Base-by-base conservation (phyloP, 352 stramenopile species). In the Phytophthora nicotianae region DNA sequence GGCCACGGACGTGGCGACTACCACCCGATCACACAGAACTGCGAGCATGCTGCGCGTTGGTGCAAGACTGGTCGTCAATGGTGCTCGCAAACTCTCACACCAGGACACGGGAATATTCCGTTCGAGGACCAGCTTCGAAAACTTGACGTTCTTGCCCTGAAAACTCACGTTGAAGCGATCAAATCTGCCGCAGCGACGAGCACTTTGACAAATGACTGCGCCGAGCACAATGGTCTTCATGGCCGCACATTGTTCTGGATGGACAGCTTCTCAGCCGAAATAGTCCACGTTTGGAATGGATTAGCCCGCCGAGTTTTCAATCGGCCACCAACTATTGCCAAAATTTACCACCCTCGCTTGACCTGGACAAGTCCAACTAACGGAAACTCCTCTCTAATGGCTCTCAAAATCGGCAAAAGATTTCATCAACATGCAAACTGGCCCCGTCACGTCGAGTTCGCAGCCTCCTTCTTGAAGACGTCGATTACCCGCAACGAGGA, bases 11-110 rank as follows among this genome's bases (percentile, higher is more conserved):
- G 66, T 17, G 80, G 77, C 9, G 65, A 87, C 20, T 88, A 86
- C 42, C 84, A 90, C 52, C 79, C 83, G 38, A 78, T 88, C 55
- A 75, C 61, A 23, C 81, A 88, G 59, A 89, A 88, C 55, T 89
- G 75, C 60, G 77, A 89, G 50, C 75, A 85, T 47, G 72, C 75
- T 14, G 74, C 69, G 38, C 72, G 83, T 32, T 87, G 50, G 50
- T 58, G 38, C 24, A 58, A 85, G 65, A 86, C 73, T 23, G 80
- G 75, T n/a, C 53, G 77, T 48, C 77, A 85, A 51, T 88, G 74
- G 71, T 83, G 67, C 58, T 81, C 75, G 54, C 73, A 87, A 49
- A 70, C 64, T 13, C 62, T 87, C 20, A 83, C 72, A 2, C 50
- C 59, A 47, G 68, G 57, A 19, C 77, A 74, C 11, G 66, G 73